Evolutionary conservation across 176 grass and related monocot species (phyloP), one percentile per base, ranked within the genome.

Genomic region (Canna indica): DNA sequence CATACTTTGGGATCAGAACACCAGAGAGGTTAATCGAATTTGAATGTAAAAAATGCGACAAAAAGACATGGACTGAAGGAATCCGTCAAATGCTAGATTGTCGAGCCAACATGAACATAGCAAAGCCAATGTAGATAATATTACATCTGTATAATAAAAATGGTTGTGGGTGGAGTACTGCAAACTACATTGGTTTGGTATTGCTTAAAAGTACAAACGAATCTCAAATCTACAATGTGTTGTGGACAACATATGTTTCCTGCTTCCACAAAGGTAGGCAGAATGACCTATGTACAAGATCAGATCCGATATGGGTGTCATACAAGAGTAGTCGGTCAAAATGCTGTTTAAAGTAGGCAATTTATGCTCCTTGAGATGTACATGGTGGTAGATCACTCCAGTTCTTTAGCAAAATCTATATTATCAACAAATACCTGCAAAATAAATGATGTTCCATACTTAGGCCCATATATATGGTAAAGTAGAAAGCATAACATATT

Each of bases 351-450:
- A 11, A n/a, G 33, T 3, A 1, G 2, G 14, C 1, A 22, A 38
- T 14, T 11, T 39, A 38, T 25, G 33, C 35, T 38, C 34, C 33
- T 65, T 65, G 62, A 36, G 32, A 24, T 65, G 62, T 36, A 38
- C 61, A 18, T 22, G 32, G 30, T 35, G 30, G 60, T 35, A 9
- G 32, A 35, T 86, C 77, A 90, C 68, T 86, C 88, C 69, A 96
- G 78, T 62, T 96, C 92, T 79, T 91, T 95, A 25, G 64, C 81
- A 68, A 96, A 96, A 86, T 96, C 92, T 68, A 91, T 67, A 70
- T 96, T 96, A 78, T 96, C 92, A 12, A 96, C 85, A 22, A 91
- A 91, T 34, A 91, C 92, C 92, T 91, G 58, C 76, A 85, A 66
- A 66, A 24, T 11, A 36, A 18, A 64, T 36, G 31, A 64, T 64